Percentiles rank a stretch among this genome's conserved stretches.
phyloP scores from a whole-genome alignment of 495 filamentous ascomycete genomes.

The Lineolata rhizophorae region DNA sequence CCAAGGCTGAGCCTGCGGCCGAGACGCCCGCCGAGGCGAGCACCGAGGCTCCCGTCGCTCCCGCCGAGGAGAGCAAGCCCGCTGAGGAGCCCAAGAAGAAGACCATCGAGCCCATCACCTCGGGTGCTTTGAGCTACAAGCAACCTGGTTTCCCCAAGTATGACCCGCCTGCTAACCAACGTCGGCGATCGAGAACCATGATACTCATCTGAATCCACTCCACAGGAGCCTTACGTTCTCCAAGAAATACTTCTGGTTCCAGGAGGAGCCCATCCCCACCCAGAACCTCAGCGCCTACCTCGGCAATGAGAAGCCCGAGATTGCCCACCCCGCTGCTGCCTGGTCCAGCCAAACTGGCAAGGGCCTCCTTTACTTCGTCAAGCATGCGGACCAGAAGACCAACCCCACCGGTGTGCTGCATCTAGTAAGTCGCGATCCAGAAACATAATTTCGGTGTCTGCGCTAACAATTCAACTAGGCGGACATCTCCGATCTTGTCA shows the following conservation, averaged over 20 bases:
- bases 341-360: constrained; percentile 89
- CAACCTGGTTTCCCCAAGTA: constrained; percentile 73
- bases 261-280: constrained; percentile 45
- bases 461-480: constrained; percentile 28
- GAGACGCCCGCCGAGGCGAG: constrained; percentile 8
- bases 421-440: constrained; percentile 34
- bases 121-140: constrained; percentile 72
- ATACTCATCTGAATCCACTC: no score
- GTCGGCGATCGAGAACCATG: no score
- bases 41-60: constrained; percentile 9
- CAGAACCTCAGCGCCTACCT: constrained; percentile 56
- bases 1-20: constrained; percentile 21
- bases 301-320: constrained; percentile 66
- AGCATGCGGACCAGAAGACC: constrained; percentile 62
- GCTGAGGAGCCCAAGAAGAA: constrained; percentile 25
- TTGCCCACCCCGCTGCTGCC: constrained; percentile 57
- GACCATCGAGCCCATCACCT: constrained; percentile 37
- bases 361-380: constrained; percentile 82
- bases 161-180: no score
- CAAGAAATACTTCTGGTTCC: constrained; percentile 90
- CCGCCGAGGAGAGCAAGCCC: constrained; percentile 23
- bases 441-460: background rate
- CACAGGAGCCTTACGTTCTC: no score
- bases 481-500: constrained; percentile 58
- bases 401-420: constrained; percentile 65